These are phyloP conservation scores for Trichoderma aggressivum DNA, from an alignment of 2,329 filamentous ascomycete genomes.

Conservation along the genomic window DNA sequence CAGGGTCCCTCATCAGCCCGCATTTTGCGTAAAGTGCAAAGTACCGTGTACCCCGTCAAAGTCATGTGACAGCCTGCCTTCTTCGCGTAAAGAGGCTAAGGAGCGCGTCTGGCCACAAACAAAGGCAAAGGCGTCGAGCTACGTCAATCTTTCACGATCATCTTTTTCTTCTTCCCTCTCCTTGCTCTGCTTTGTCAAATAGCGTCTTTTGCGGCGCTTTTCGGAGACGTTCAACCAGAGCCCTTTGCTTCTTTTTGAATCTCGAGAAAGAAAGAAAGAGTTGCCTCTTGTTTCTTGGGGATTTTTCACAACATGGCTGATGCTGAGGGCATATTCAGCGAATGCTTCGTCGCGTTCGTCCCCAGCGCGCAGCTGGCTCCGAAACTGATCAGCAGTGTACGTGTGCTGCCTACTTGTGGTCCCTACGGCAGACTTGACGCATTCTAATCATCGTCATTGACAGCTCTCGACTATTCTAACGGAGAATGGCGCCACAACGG, in stretches of 20 bases:
- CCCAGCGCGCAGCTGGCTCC: constrained; percentile 40
- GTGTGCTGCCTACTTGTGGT: not conserved
- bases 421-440: not conserved
- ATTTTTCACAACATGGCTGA: constrained; percentile 29
- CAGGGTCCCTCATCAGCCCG: no score
- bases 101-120: constrained; percentile 20
- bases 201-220: not conserved
- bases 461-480: constrained; percentile 31
- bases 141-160: constrained; percentile 7
- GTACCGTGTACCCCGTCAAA: not conserved
- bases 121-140: not conserved
- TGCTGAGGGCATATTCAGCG: constrained; percentile 36
- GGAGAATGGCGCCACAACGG: constrained; percentile 50
- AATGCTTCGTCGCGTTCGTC: constrained; percentile 46
- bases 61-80: constrained; percentile 37
- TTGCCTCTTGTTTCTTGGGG: not conserved
- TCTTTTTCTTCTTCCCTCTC: not conserved
- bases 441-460: not conserved
- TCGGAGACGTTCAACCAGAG: not conserved
- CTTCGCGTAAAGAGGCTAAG: constrained; percentile 34
- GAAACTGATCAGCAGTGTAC: constrained; percentile 41
- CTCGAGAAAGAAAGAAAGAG: not conserved
- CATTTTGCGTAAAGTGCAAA: not conserved
- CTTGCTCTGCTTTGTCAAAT: not conserved
- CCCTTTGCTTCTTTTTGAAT: not conserved